These are phyloP conservation scores for Nemania sp. DNA, from an alignment of 2,329 filamentous ascomycete species.

Conservation along the genomic window DNA sequence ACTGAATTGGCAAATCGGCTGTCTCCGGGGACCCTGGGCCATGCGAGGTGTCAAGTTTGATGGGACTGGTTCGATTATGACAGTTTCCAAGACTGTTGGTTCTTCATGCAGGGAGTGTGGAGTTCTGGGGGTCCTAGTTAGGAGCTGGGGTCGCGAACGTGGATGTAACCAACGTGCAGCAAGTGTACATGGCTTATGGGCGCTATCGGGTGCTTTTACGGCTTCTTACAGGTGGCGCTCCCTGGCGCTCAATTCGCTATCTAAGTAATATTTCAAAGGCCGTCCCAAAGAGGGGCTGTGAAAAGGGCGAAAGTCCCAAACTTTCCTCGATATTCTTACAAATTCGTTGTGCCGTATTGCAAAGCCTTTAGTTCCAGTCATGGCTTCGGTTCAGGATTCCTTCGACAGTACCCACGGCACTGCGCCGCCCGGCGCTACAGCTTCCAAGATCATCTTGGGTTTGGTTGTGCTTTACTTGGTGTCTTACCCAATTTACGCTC, in stretches of 20 bases:
- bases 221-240: not conserved
- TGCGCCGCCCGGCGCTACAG: not conserved
- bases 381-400: conserved; percentile 26
- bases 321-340: conserved; percentile 14
- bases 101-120: conserved; percentile 18
- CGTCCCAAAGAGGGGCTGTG: conserved; percentile 1
- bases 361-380: conserved; percentile 8
- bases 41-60: not conserved
- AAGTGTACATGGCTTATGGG: conserved; percentile 12
- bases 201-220: not conserved
- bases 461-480: conserved; percentile 25
- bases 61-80: conserved; percentile 6
- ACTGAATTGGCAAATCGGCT: not conserved
- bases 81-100: conserved; percentile 13
- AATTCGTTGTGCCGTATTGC: conserved; percentile 12
- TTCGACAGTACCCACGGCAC: conserved; percentile 19
- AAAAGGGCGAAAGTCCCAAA: conserved; percentile 12
- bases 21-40: not conserved
- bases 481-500: conserved; percentile 40
- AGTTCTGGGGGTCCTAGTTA: conserved; percentile 3
- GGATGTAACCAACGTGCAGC: conserved; percentile 17
- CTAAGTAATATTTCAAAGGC: not conserved
- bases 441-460: conserved; percentile 8
- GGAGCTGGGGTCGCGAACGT: conserved; percentile 6
- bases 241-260: not conserved